These are phyloP conservation scores for Globisporangium uncinulatum DNA, from an alignment of 352 stramenopile genomes.

Conservation along the genomic window DNA sequence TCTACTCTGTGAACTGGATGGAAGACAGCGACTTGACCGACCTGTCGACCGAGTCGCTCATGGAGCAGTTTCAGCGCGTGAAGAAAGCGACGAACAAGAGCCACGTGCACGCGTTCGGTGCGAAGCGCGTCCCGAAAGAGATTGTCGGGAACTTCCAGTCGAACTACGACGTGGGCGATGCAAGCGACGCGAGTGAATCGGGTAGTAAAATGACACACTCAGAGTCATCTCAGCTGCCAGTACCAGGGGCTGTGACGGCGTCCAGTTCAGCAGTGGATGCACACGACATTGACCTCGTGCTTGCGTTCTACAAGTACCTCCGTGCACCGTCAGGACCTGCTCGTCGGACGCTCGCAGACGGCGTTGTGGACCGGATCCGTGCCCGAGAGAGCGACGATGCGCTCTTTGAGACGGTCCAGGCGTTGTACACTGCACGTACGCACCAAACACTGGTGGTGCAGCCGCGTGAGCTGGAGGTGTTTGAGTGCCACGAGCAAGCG, in stretches of 20 bases:
- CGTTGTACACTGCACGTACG: constrained; percentile 24
- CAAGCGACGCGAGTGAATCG: constrained; percentile 10
- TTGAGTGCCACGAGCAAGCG: constrained; percentile 32
- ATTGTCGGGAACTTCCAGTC: constrained; percentile 84
- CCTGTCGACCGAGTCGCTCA: constrained; percentile 74
- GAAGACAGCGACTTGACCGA: constrained; percentile 85
- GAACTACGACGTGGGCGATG: constrained; percentile 49
- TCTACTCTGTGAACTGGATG: constrained; percentile 92
- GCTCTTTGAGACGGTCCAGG: constrained; percentile 46
- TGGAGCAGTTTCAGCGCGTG: constrained; percentile 63
- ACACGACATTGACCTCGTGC: constrained; percentile 67
- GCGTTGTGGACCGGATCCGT: constrained; percentile 34
- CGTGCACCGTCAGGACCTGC: constrained; percentile 32
- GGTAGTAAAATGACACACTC: constrained; percentile 3
- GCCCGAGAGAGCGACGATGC: constrained; percentile 45
- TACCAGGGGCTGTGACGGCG: background rate
- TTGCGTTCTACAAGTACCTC: constrained; percentile 76
- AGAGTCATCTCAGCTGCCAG: background rate
- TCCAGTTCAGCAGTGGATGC: constrained; percentile 38
- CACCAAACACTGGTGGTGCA: constrained; percentile 19
- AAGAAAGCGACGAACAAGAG: constrained; percentile 76
- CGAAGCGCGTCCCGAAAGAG: constrained; percentile 48
- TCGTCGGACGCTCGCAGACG: constrained; percentile 29
- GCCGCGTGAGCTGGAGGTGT: constrained; percentile 17
- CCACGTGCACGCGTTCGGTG: constrained; percentile 76